Percentiles rank a stretch among this genome's conserved stretches.
These are phyloP conservation scores for Nepenthes mirabilis DNA, from an alignment of 148 eudicot species.

Conservation along the genomic window DNA sequence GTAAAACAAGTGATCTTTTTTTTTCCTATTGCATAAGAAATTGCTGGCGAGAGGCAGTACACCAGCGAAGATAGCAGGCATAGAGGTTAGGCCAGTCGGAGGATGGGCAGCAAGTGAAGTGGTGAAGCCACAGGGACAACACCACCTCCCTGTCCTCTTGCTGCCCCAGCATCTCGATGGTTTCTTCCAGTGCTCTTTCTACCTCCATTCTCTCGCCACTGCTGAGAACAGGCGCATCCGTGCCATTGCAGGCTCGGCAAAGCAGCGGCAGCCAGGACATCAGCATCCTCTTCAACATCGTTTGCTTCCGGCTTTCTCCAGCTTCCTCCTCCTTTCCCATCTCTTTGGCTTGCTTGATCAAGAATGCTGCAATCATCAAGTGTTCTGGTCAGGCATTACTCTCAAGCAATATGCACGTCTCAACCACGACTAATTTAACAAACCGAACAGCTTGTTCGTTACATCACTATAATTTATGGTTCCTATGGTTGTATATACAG, in stretches of 20 bases:
- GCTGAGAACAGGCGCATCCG: conserved; percentile 53
- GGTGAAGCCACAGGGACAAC: conserved; percentile 70
- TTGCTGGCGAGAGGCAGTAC: conserved; percentile 23
- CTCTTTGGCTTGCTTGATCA: conserved; percentile 53
- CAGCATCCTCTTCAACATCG: conserved; percentile 35
- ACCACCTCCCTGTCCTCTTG: conserved; percentile 54
- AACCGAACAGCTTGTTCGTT: too few relatives aligned
- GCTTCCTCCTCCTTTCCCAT: conserved; percentile 14
- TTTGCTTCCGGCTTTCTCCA: conserved; percentile 8
- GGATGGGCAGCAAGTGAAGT: conserved; percentile 49
- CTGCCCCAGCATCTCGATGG: conserved; percentile 29
- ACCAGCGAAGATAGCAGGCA: conserved; percentile 54
- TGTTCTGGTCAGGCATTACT: too few relatives aligned
- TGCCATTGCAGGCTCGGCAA: conserved; percentile 62
- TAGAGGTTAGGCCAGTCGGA: conserved; percentile 91
- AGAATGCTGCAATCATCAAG: conserved; percentile 34
- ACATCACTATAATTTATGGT: too few relatives aligned
- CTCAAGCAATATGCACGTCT: too few relatives aligned
- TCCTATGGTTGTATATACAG: too few relatives aligned
- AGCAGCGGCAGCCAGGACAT: conserved; percentile 66
- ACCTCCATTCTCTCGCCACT: conserved; percentile 37
- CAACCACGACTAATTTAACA: too few relatives aligned
- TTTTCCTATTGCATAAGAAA: neutral
- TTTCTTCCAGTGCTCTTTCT: conserved; percentile 44
- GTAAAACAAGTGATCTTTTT: too few relatives aligned